Evolutionary conservation across 2,329 filamentous ascomycete species (phyloP).

Genomic region (Blumeria hordei): DNA sequence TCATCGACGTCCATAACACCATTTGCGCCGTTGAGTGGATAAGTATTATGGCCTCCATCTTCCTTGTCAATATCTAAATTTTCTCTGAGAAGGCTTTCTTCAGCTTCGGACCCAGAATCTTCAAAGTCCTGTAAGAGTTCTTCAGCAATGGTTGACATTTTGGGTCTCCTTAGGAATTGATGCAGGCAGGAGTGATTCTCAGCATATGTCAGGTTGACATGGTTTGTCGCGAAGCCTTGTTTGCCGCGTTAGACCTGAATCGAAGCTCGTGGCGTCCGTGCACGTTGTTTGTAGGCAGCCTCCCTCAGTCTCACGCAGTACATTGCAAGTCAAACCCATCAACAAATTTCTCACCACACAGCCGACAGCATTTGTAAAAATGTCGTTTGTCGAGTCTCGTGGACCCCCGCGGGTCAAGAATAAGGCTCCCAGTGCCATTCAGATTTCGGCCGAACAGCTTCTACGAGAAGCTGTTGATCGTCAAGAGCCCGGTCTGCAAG

Average conservation of each 20-base stretch:
- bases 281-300: too few species aligned
- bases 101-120: slow-evolving; percentile 57
- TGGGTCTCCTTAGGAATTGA: slow-evolving; percentile 1
- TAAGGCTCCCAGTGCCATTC: slow-evolving; percentile 73
- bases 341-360: slow-evolving; percentile 40
- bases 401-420: slow-evolving; percentile 95
- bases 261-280: too few species aligned
- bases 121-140: slow-evolving; percentile 84
- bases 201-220: too few species aligned
- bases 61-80: slow-evolving; percentile 12
- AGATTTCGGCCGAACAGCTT: slow-evolving; percentile 93
- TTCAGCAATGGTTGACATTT: slow-evolving; percentile 77
- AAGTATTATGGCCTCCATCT: neutral
- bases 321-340: neutral
- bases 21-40: slow-evolving; percentile 16
- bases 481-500: slow-evolving; percentile 69
- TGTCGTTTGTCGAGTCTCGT: slow-evolving; percentile 24
- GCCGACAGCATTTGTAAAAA: slow-evolving; percentile 17
- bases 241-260: too few species aligned
- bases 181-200: too few species aligned
- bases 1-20: slow-evolving; percentile 39
- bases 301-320: neutral
- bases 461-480: slow-evolving; percentile 91
- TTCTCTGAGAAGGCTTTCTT: slow-evolving; percentile 24
- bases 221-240: too few species aligned